Evolutionary conservation across 371 early-diverging fungal species (phyloP), one percentile per base, ranked within the genome.

Genomic region (Rhizomucor pusillus): DNA sequence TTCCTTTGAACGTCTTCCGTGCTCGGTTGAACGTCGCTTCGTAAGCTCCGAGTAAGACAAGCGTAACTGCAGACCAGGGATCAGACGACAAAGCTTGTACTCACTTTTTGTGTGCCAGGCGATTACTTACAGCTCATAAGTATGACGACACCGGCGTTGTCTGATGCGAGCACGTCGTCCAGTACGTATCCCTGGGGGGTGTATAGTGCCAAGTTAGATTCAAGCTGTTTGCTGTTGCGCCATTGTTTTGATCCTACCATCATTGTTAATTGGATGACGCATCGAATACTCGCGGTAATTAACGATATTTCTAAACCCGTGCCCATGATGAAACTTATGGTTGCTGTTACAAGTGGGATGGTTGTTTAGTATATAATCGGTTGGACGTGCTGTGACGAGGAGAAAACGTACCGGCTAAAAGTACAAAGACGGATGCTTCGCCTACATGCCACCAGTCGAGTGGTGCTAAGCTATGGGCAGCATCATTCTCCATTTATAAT

Each of bases 11-110:
- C 35, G 72, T 71, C 43, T 71, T 69, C 45, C 63, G 66, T 7
- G 77, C 61, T 49, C 74, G 60, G 47, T 77, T 67, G 49, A 66
- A 77, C 1, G 71, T 67, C 10, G 61, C 63, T 58, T 77, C 77
- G 39, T 71, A 71, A 3, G 77, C 56, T 14, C 72, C 74, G 29
- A 77, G 41, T 16, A 73, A 41, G 9, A 77, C 62, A 11, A 77
- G 47, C 1, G 62, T 53, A 34, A 67, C 77, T 77, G 50, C 18
- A 56, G 35, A 22, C 16, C 41, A 14, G 19, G 3, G 14, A 41
- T 41, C 16, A 41, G 41, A 16, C 41, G 19, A 41, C 14, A 11
- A 3, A 5, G 19, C 19, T 14, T 41, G 41, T 29, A 29, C 29
- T 29, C 29, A 5, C 41, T 14, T 11, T 41, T 41, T 12, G 3